Evolutionary conservation across 1,284 basidiomycete species (phyloP), one percentile per base, ranked within the genome.

Genomic region (Ganoderma sp.): DNA sequence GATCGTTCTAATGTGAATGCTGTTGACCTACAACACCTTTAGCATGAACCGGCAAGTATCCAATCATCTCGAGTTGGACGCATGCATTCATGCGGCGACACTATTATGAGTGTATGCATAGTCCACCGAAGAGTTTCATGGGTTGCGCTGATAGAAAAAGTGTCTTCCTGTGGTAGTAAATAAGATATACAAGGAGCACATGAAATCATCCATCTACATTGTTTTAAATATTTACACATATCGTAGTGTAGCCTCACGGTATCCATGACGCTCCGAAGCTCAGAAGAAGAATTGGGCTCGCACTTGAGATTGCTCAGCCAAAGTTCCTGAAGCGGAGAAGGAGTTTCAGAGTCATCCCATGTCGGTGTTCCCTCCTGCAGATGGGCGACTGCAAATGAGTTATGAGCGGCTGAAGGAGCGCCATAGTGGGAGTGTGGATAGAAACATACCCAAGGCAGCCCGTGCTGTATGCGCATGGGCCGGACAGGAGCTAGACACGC

Each of bases 1-100:
- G 69, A 68, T 68, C 68, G 67, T 70, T 67, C 65, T 43, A 72
- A 70, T 72, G 71, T 67, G 67, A 66, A 69, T 69, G 66, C 59
- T 65, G 54, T 71, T 69, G 42, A 48, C 63, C 39, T 12, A 59
- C 57, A 39, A 59, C 9, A 17, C 12, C 1, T 50, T 25, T 22
- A 14, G 45, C n/a, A 22, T 50, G 22, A 25, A 25, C 22, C 1
- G 2, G 25, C 25, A 22, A 25, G 22, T 2, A 9, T 50, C 10
- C 10, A 8, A n/a, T 10, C 48, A 3, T 25, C n/a, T 25, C 19
- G 0, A 50, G 48, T 50, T 50, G n/a, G 41, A 42, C 15, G 41
- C 41, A 42, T 10, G 14, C 15, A 42, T 42, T 14, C 12, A 42
- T 42, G 12, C 2, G 2, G 12, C 41, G 15, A 42, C 15, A 37